Evolutionary conservation across 2,329 filamentous ascomycete genomes (phyloP).

Genomic region (Paecilomyces sp.): DNA sequence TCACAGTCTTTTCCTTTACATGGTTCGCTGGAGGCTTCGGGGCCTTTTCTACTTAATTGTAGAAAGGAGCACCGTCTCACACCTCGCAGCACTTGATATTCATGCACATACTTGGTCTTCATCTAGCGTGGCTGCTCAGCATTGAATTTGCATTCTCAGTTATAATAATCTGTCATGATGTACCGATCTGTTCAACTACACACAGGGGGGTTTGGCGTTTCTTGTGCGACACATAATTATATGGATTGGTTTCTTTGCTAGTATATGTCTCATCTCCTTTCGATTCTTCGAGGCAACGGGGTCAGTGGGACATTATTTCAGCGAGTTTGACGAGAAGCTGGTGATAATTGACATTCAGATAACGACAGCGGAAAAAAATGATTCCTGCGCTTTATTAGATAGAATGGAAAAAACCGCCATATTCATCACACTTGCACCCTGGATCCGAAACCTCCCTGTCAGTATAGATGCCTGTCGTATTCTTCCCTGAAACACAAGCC

Average conservation of each 20-base stretch:
- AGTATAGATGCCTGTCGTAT: background rate
- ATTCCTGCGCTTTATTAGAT: background rate
- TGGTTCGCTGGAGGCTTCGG: conserved; percentile 42
- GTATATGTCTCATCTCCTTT: background rate
- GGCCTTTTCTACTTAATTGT: conserved; percentile 18
- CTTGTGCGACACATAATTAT: background rate
- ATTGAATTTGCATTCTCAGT: background rate
- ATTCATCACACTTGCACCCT: background rate
- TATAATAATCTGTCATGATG: background rate
- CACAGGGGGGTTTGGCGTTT: background rate
- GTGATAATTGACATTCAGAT: background rate
- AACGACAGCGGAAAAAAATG: background rate
- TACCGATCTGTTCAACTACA: background rate
- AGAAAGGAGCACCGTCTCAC: background rate
- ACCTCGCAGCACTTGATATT: background rate
- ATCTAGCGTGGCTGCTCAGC: background rate
- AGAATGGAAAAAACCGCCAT: background rate
- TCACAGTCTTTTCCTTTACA: conserved; percentile 54
- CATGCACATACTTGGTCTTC: conserved; percentile 2
- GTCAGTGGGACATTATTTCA: background rate
- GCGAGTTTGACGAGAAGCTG: background rate
- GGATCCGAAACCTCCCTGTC: background rate
- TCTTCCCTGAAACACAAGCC: background rate
- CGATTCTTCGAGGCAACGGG: background rate
- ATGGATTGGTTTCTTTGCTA: background rate